Evolutionary conservation across 2,329 filamentous ascomycete genomes (phyloP).

Genomic region (Pseudocercospora crystallina): DNA sequence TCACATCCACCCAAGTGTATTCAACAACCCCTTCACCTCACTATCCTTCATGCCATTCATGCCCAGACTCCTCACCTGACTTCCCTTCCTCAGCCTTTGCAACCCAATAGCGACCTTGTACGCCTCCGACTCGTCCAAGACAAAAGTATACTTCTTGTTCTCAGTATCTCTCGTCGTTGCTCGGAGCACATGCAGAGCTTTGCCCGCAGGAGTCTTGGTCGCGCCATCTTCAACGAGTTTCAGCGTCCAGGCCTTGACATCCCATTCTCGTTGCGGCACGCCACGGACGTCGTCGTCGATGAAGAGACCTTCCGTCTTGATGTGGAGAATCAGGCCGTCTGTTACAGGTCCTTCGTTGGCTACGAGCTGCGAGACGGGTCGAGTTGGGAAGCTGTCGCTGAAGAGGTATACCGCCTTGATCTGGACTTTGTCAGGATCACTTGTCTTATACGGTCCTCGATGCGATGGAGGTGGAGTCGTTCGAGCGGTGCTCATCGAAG

Average conservation of each 20-base stretch:
- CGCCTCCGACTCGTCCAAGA: conserved; percentile 58
- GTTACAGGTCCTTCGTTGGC: conserved; percentile 83
- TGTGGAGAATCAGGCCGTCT: conserved; percentile 86
- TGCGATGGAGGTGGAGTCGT: conserved; percentile 79
- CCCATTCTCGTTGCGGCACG: conserved; percentile 96
- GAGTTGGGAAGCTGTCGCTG: conserved; percentile 82
- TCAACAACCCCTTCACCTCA: conserved; percentile 42
- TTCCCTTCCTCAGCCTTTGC: conserved; percentile 56
- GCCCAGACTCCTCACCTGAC: conserved; percentile 55
- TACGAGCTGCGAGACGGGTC: conserved; percentile 86
- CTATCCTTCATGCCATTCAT: conserved; percentile 53
- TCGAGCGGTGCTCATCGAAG: conserved; percentile 77
- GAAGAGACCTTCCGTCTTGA: conserved; percentile 91
- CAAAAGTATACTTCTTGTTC: conserved; percentile 62
- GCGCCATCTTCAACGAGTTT: conserved; percentile 72
- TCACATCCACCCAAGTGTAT: conserved; percentile 35
- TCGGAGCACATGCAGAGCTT: conserved; percentile 56
- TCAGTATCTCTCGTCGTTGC: conserved; percentile 60
- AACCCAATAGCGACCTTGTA: conserved; percentile 64
- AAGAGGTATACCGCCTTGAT: conserved; percentile 92
- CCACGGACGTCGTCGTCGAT: conserved; percentile 93
- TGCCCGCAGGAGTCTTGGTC: conserved; percentile 38
- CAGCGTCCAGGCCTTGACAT: conserved; percentile 96
- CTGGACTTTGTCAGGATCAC: conserved; percentile 92
- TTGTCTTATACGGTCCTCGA: conserved; percentile 77